Evolutionary conservation across 768 basidiomycete species (phyloP).

Genomic region (Suillus occidentalis): DNA sequence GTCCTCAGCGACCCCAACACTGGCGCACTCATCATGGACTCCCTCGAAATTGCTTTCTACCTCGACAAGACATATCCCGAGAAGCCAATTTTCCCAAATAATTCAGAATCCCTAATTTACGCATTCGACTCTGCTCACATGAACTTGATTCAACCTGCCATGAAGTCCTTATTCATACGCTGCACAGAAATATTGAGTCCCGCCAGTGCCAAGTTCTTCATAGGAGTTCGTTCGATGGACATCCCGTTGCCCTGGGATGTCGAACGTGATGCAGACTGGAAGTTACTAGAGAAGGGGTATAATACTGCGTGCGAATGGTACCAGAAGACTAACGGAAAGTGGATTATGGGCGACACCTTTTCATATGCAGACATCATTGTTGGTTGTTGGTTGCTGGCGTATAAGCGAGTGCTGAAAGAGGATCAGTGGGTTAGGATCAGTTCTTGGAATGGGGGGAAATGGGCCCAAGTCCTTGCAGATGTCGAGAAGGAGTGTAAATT

Average conservation of each 20-base stretch:
- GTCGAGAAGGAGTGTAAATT: slow-evolving; percentile 28
- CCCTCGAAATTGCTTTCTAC: slow-evolving; percentile 34
- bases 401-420: slow-evolving; percentile 19
- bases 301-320: slow-evolving; percentile 19
- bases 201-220: slow-evolving; percentile 39
- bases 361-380: slow-evolving; percentile 10
- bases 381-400: slow-evolving; percentile 12
- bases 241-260: slow-evolving; percentile 40
- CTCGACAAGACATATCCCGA: slow-evolving; percentile 37
- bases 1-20: slow-evolving; percentile 35
- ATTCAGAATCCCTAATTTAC: slow-evolving; percentile 25
- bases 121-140: slow-evolving; percentile 14
- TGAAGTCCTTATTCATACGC: slow-evolving; percentile 23
- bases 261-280: slow-evolving; percentile 30
- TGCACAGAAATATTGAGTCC: slow-evolving; percentile 31
- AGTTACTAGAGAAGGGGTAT: slow-evolving; percentile 15
- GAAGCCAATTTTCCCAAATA: slow-evolving; percentile 27
- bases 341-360: slow-evolving; percentile 12
- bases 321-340: slow-evolving; percentile 22
- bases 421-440: slow-evolving; percentile 30
- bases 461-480: slow-evolving; percentile 24
- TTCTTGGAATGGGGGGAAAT: slow-evolving; percentile 27
- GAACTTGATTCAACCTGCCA: not conserved
- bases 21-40: slow-evolving; percentile 29
- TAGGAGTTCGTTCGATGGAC: slow-evolving; percentile 30